Evolutionary conservation across 2,329 filamentous ascomycete genomes (phyloP), one percentile per base, ranked within the genome.

Genomic region (Bisporella sp.): DNA sequence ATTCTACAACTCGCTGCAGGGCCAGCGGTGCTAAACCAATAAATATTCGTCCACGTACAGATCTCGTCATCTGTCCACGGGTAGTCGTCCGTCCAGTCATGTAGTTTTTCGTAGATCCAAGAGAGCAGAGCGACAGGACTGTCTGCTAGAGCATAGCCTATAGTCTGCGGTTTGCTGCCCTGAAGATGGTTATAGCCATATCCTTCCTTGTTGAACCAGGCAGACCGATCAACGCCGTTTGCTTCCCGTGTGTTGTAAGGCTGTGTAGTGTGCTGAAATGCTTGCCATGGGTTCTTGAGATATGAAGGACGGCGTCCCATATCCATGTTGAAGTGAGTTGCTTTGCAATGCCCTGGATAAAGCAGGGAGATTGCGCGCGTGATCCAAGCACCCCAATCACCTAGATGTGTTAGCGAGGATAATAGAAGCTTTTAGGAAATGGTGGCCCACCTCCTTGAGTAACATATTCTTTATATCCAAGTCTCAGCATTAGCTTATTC

Each of bases 41-140:
- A 92, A 42, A 91, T 76, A 45, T 74, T 57, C 5, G 56, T 49
- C 87, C 86, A 91, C 0, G 82, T 87, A 40, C 87, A 68, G 8
- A 90, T 73, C 67, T 90, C 85, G 54, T 90, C 85, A 54, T 88
- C 82, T 0, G 79, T 82, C 85, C 85, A 91, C 6, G 13, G 13
- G 59, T 88, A 89, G 2, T 61, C 62, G 35, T 37, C 57, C 90
- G 41, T 11, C 54, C 55, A 1, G 54, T 41, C 21, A 59, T 59
- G 46, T 30, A 59, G 33, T 49, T 61, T 59, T 29, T 61, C 59
- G 41, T 51, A 46, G 21, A 60, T 46, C 59, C 59, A 60, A 5
- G 59, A 55, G 30, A 57, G 42, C 50, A 57, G 54, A 9, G 53
- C 58, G 4, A 60, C 43, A 3, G 58, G 57, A 1, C 54, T 58